Conservation (phyloP, 257 asterid species). For the Forsythia suspensa region DNA sequence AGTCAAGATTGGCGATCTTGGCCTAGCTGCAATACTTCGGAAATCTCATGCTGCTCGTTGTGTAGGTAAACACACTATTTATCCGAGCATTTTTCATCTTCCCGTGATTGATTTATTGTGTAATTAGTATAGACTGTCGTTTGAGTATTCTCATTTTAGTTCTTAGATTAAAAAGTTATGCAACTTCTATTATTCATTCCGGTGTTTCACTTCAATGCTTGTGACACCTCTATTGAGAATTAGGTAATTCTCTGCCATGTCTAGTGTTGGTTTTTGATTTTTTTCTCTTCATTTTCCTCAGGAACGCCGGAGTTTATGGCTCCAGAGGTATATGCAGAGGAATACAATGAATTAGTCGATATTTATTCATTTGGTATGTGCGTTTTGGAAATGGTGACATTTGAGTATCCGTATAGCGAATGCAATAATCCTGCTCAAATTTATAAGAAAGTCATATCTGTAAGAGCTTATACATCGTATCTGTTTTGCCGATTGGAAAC, state of each 20-base stretch:
- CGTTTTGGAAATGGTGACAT: slow-evolving; percentile 53
- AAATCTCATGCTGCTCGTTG: slow-evolving; percentile 57
- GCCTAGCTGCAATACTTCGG: slow-evolving; percentile 52
- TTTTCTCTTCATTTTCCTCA: slow-evolving; percentile 8
- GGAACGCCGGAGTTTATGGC: slow-evolving; percentile 66
- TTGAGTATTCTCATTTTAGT: neutral
- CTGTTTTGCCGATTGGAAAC: neutral
- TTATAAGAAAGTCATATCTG: slow-evolving; percentile 55
- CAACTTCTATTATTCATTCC: neutral
- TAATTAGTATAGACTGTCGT: too few relatives aligned
- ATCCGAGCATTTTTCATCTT: neutral
- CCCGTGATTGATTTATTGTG: neutral
- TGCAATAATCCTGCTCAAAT: slow-evolving; percentile 59
- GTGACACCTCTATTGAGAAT: too few relatives aligned
- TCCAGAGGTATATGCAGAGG: slow-evolving; percentile 61
- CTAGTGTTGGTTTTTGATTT: neutral
- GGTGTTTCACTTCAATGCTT: too few relatives aligned
- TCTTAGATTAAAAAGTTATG: neutral
- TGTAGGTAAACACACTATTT: slow-evolving; percentile 36
- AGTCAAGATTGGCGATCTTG: slow-evolving; percentile 60
- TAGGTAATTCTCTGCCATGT: neutral
- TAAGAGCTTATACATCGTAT: slow-evolving; percentile 25
- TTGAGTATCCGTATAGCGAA: slow-evolving; percentile 58
- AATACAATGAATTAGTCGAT: slow-evolving; percentile 56
- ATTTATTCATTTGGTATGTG: slow-evolving; percentile 61